Base-by-base conservation (phyloP, 208 protist species). In the Leishmania major region DNA sequence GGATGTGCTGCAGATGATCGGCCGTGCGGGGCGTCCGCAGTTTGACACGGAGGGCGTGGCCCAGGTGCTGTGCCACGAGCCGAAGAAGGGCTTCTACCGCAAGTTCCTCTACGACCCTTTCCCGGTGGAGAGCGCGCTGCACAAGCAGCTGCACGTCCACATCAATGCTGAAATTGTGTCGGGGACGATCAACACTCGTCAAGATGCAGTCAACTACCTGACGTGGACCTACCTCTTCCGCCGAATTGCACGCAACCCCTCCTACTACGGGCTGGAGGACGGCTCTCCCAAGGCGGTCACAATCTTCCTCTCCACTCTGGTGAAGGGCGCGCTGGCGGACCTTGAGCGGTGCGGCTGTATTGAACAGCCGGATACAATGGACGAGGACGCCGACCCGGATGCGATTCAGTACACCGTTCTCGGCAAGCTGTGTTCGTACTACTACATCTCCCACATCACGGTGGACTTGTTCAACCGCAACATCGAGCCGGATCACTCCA, bases 1-100 rank as follows among this genome's bases (percentile, higher is more conserved):
- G 15, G 99, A 99, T 84, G 97, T 99, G 71, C 96, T 99, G 47
- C 99, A 99, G 93, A 99, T 99, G 99, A 99, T 99, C 90, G 99
- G 99, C 53, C 97, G 99, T 66, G 99, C 99, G 0, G 99, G 99
- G 40, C 91, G 99, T 49, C 99, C 99, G 28, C 98, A 99, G 89
- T 99, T 96, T 82, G 99, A 99, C 88, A 98, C 92, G 15, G 91
- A 97, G 71, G 98, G 98, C 40, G 96, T 98, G 43, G 98, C 98
- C 3, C 96, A 99, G 79, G 98, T 99, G 55, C 91, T 99, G 74
- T 98, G 98, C 79, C 95, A 99, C 80, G 98, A 99, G 84, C 91
- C 97, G 22, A 99, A 99, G 86, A 99, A 99, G 91, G 93, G 98
- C 67, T 99, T 99, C 82, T 99, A 99, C 91, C 98, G 99, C 76